Evolutionary conservation across 164 flowering plant species (phyloP).

Genomic region (Tetracentron sinense): DNA sequence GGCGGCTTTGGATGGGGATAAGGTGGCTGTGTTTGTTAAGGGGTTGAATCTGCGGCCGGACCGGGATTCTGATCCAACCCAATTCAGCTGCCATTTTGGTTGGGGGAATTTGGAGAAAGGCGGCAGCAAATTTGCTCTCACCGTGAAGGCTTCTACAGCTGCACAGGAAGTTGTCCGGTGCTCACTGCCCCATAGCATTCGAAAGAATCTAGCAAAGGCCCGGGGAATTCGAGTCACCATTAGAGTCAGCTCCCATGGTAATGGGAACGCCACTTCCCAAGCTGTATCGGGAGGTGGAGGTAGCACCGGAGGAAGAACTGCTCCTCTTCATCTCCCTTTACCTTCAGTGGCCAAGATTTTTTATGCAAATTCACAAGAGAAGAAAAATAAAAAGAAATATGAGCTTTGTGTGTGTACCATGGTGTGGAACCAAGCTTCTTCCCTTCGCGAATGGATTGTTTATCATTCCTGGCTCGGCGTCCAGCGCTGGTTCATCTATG

Average conservation of each 20-base stretch:
- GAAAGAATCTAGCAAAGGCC: constrained; percentile 34
- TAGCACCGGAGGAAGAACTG: not conserved
- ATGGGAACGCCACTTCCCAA: constrained; percentile 5
- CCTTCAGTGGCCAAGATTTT: constrained; percentile 75
- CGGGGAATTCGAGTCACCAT: constrained; percentile 52
- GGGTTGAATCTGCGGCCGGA: constrained; percentile 72
- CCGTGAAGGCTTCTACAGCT: constrained; percentile 48
- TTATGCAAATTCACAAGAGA: not conserved
- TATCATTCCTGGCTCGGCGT: constrained; percentile 88
- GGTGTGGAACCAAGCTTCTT: constrained; percentile 84
- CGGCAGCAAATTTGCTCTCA: constrained; percentile 19
- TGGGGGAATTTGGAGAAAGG: constrained; percentile 35
- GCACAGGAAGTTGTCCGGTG: constrained; percentile 86
- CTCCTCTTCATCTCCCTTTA: constrained; percentile 18
- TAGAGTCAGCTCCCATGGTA: constrained; percentile 23
- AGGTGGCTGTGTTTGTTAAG: constrained; percentile 70
- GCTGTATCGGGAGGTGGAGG: not conserved
- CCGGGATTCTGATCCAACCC: constrained; percentile 45
- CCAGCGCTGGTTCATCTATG: constrained; percentile 82
- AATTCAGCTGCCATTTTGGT: constrained; percentile 62
- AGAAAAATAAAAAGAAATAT: constrained; percentile 24
- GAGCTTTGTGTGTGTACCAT: constrained; percentile 90
- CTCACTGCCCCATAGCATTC: constrained; percentile 46
- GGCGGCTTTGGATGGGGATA: constrained; percentile 52
- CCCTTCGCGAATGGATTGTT: constrained; percentile 65